Conservation (phyloP, 331 rosid genomes). For the Ulmus americana region DNA sequence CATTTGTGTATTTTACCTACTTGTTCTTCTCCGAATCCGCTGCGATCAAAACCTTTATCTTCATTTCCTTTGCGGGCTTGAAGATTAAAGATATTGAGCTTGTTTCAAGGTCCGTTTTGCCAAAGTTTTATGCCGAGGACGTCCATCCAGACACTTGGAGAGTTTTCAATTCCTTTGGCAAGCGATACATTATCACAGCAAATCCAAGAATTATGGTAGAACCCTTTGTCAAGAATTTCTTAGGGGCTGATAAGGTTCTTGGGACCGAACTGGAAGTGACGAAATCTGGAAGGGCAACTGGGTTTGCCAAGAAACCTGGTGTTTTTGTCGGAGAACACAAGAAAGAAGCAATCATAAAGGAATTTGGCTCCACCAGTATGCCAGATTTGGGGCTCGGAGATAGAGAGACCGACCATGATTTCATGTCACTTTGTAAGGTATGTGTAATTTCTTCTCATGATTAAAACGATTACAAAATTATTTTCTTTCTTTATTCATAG, state of each 20-base stretch:
- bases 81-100: slow-evolving; percentile 55
- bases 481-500: not conserved
- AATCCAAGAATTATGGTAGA: slow-evolving; percentile 82
- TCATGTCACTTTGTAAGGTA: slow-evolving; percentile 95
- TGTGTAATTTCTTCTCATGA: not conserved
- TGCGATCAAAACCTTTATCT: slow-evolving; percentile 53
- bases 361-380: slow-evolving; percentile 37
- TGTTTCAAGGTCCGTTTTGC: slow-evolving; percentile 64
- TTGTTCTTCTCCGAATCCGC: slow-evolving; percentile 46
- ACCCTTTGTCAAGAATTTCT: slow-evolving; percentile 52
- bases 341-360: slow-evolving; percentile 48
- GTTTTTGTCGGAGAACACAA: slow-evolving; percentile 67
- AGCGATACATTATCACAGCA: slow-evolving; percentile 61
- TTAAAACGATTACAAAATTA: too few relatives aligned
- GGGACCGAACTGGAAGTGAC: slow-evolving; percentile 62
- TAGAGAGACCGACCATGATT: slow-evolving; percentile 61
- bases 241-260: slow-evolving; percentile 70
- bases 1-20: slow-evolving; percentile 55
- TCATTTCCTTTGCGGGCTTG: slow-evolving; percentile 57
- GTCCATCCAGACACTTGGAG: slow-evolving; percentile 68
- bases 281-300: slow-evolving; percentile 59
- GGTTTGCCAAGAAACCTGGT: slow-evolving; percentile 67
- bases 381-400: slow-evolving; percentile 92
- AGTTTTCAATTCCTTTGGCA: slow-evolving; percentile 75
- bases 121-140: slow-evolving; percentile 69